Evolutionary conservation across 306 rosid genomes (phyloP).

Genomic region (Vigna trinervia): DNA sequence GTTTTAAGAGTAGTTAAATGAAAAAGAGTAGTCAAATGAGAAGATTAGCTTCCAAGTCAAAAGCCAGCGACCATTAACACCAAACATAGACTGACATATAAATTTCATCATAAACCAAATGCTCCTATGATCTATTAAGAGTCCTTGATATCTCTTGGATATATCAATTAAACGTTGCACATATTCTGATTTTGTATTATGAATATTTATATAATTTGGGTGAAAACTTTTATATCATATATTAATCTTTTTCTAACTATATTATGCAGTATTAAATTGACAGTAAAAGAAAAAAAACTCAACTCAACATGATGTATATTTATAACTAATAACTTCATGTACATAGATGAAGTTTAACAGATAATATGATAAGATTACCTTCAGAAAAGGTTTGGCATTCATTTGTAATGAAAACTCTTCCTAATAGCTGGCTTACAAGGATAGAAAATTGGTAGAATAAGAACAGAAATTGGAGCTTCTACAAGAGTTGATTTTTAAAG

Average conservation of each 20-base stretch:
- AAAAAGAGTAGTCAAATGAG: background rate
- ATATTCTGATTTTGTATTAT: background rate
- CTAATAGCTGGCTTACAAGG: background rate
- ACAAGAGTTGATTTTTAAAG: background rate
- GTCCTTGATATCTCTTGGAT: background rate
- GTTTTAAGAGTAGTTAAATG: too few relatives aligned
- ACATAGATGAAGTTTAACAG: background rate
- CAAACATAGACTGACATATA: background rate
- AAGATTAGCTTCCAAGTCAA: background rate
- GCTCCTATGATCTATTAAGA: background rate
- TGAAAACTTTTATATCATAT: background rate
- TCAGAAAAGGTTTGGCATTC: background rate
- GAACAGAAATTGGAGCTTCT: background rate
- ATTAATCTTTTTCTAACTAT: background rate
- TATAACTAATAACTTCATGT: background rate
- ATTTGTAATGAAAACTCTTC: background rate
- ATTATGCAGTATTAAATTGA: background rate
- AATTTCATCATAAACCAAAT: background rate
- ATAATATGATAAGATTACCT: background rate
- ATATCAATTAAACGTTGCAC: background rate
- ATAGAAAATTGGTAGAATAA: background rate
- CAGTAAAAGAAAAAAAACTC: background rate
- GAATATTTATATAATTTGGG: background rate
- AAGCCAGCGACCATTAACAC: background rate
- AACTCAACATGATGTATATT: background rate